Conservation (phyloP, 83 land plant species). For the Picea abies region DNA sequence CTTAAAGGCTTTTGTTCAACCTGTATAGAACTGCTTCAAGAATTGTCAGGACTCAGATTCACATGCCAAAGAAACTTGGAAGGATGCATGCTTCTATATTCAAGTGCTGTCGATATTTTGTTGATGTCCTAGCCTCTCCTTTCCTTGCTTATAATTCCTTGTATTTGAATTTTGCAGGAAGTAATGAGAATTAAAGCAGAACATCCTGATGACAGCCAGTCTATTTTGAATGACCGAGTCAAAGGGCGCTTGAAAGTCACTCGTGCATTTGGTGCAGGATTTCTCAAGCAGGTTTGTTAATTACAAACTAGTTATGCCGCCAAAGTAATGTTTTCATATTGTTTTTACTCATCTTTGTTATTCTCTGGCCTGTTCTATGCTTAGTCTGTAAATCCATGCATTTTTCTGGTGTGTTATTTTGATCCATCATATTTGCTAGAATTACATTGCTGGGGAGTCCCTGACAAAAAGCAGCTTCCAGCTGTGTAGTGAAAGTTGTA, state of each 20-base stretch:
- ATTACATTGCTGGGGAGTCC: too few relatives aligned
- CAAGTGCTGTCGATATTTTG: not conserved
- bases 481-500: not conserved
- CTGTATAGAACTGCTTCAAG: not conserved
- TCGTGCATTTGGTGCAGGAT: constrained; percentile 98
- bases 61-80: not conserved
- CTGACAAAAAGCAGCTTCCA: not conserved
- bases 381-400: not conserved
- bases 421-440: too few relatives aligned
- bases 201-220: constrained; percentile 71
- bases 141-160: constrained; percentile 4
- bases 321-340: constrained; percentile 2
- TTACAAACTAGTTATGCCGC: not conserved
- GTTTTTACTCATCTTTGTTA: not conserved
- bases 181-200: constrained; percentile 67
- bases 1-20: too few relatives aligned
- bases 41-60: not conserved
- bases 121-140: not conserved
- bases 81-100: not conserved
- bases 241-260: constrained; percentile 89
- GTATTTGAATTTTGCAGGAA: constrained; percentile 46
- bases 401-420: not conserved
- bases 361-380: not conserved
- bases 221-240: constrained; percentile 77
- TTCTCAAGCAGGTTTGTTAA: constrained; percentile 83